Evolutionary conservation across 1,139 yeast genomes (phyloP).

Genomic region (Pneumocystis canis): DNA sequence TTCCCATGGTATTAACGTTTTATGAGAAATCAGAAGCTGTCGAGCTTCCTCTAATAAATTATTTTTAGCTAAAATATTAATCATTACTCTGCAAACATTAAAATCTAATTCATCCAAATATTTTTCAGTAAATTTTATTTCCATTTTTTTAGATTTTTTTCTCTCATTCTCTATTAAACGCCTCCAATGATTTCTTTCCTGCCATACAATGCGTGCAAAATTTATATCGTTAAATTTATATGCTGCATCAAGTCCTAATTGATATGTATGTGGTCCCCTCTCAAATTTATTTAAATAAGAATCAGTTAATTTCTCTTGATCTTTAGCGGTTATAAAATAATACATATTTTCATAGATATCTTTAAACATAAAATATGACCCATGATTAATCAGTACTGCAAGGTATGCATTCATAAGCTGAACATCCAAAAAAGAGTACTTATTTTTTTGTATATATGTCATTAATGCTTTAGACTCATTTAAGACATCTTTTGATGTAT

Average conservation of each 20-base stretch:
- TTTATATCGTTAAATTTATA: conserved; percentile 6
- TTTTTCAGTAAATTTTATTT: neutral
- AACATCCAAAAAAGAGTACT: conserved; percentile 2
- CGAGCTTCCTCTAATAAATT: neutral
- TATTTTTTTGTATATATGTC: neutral
- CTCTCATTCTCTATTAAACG: neutral
- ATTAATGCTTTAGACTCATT: neutral
- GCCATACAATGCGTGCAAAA: conserved; percentile 8
- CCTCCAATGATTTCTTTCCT: conserved; percentile 8
- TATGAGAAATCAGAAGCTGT: neutral
- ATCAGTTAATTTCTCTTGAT: neutral
- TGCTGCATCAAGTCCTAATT: conserved; percentile 9
- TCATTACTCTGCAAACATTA: neutral
- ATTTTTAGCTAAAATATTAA: neutral
- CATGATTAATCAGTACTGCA: conserved; percentile 6
- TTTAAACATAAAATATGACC: conserved; percentile 4
- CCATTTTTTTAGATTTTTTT: neutral
- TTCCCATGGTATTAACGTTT: neutral
- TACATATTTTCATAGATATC: conserved; percentile 5
- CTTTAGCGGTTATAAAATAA: neutral
- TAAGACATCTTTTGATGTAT: conserved; percentile 2
- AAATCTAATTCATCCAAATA: neutral
- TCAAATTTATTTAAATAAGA: neutral
- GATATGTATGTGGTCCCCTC: conserved; percentile 4
- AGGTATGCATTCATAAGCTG: conserved; percentile 10